Base-by-base conservation (phyloP, 805 yeast genomes). In the Ogataea glucozyma region DNA sequence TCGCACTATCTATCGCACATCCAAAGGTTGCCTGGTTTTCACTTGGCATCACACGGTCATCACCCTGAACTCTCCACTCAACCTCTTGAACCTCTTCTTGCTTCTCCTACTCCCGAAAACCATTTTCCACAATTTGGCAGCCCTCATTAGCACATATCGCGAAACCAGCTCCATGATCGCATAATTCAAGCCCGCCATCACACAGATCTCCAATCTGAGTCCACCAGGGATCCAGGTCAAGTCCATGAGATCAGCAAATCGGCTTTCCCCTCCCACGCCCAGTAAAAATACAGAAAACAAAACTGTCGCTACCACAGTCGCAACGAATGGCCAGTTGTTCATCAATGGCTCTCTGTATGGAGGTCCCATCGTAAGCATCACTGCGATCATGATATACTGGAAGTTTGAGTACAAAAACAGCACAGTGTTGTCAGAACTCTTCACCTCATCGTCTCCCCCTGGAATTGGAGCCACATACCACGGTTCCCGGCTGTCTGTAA, bases 391-490 rank as follows among this genome's bases (percentile, higher is more conserved):
- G 37, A 95, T 85, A 63, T 93, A 93, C 69, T 93, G 98, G 69
- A 86, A 85, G 57, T 89, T 88, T 4, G 96, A 77, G 55, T 77
- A 81, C 36, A 81, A 75, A 63, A 93, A 93, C 44, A 93, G 67
- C 0, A 85, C 79, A 0, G 98, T 89, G 62, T 95, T 93, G 60
- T 93, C 99, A 0, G 96, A 79, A 21, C 93, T 83, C 57, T 83
- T 76, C 9, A 93, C 96, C 49, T 81, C 85, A 57, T 83, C 88
- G 42, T 79, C 83, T 27, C 86, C 85, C 2, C 90, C 96, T 2
- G 91, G 88, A 16, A 83, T 64, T 0, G 97, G 96, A 38, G 75
- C 73, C 18, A 78, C 65, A 62, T 89, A 91, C 97, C 97, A 93
- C 0, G 77, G 67, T 52, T 73, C 73, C 3, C 61, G 54, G 48